Conservation (phyloP, 768 basidiomycete species). For the Leucocoprinus birnbaumii region DNA sequence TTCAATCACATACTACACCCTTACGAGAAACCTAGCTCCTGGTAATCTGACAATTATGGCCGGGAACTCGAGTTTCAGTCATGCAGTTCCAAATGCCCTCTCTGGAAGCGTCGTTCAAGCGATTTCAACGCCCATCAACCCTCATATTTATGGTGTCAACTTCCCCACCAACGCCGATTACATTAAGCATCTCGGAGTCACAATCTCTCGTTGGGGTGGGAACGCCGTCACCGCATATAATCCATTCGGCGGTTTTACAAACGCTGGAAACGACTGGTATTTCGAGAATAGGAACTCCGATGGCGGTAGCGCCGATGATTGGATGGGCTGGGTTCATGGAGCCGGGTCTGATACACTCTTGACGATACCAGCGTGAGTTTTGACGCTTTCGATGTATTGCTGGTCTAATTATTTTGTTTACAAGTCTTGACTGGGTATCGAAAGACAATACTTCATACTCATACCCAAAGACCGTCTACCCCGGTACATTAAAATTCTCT, state of each 20-base stretch:
- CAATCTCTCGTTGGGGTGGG: conserved; percentile 52
- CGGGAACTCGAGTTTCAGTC: conserved; percentile 34
- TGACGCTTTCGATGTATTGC: neutral
- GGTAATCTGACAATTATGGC: conserved; percentile 41
- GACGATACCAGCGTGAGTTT: conserved; percentile 47
- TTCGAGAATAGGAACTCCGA: conserved; percentile 49
- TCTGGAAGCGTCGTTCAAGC: conserved; percentile 37
- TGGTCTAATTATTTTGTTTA: neutral
- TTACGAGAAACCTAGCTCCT: conserved; percentile 33
- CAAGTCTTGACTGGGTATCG: conserved; percentile 57
- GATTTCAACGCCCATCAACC: conserved; percentile 37
- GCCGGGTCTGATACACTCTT: conserved; percentile 42
- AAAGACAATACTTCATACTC: conserved; percentile 54
- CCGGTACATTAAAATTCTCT: conserved; percentile 27
- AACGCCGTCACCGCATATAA: conserved; percentile 56
- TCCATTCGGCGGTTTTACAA: conserved; percentile 46
- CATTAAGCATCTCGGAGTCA: conserved; percentile 45
- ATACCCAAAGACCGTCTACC: conserved; percentile 40
- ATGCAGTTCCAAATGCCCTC: conserved; percentile 41
- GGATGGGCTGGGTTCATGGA: conserved; percentile 44
- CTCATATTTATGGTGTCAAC: conserved; percentile 52
- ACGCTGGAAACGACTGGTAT: conserved; percentile 54
- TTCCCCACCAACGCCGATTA: conserved; percentile 46
- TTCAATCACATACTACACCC: conserved; percentile 46
- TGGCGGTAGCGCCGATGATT: conserved; percentile 33